Evolutionary conservation across 257 asterid species (phyloP).

Genomic region (Capsicum pubescens): DNA sequence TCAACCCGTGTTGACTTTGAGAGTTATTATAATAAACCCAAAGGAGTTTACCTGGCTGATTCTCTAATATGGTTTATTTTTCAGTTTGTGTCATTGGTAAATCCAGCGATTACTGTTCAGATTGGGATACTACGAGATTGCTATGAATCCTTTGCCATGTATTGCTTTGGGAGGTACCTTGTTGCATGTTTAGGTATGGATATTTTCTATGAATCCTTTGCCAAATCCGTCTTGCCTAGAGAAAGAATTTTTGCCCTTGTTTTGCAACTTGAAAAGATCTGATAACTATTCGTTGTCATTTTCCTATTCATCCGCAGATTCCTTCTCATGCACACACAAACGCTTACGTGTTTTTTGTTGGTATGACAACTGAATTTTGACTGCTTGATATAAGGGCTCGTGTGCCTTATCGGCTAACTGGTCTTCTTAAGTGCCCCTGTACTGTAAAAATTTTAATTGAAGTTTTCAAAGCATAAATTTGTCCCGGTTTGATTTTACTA

Average conservation of each 20-base stretch:
- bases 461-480: background rate
- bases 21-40: background rate
- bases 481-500: background rate
- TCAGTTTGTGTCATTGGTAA: constrained; percentile 87
- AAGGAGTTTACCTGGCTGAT: constrained; percentile 2
- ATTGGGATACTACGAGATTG: constrained; percentile 95
- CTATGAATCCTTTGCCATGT: constrained; percentile 98
- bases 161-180: constrained; percentile 98
- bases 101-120: constrained; percentile 84
- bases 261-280: constrained; percentile 19
- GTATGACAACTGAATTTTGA: background rate
- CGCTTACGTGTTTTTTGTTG: background rate
- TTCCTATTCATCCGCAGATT: background rate
- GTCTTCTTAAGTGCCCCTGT: background rate
- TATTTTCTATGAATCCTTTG: background rate
- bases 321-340: background rate
- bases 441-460: background rate
- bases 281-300: background rate
- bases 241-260: background rate
- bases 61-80: constrained; percentile 34
- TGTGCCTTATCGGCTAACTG: background rate
- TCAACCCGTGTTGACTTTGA: background rate
- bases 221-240: background rate
- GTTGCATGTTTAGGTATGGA: constrained; percentile 91
- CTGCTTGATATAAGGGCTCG: background rate